Percentiles rank a stretch among this genome's conserved stretches.
Evolutionary conservation across 352 stramenopile species (phyloP).

Genomic region (Phytopythium litorale): DNA sequence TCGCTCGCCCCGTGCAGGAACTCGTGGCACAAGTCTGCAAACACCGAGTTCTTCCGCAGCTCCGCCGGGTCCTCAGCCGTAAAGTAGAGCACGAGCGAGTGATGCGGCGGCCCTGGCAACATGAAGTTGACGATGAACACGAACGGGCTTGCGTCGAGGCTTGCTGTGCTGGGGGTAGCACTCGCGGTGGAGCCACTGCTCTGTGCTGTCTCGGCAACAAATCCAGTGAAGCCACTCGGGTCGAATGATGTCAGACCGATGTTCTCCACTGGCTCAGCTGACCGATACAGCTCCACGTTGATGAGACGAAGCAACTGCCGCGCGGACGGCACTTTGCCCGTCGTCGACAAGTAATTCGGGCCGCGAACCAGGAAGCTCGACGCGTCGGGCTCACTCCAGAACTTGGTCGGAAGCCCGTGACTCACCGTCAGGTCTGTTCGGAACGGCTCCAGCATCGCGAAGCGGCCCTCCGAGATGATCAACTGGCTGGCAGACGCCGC

Average conservation of each 20-base stretch:
- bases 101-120: slow-evolving; percentile 56
- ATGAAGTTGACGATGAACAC: slow-evolving; percentile 85
- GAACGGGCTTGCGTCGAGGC: slow-evolving; percentile 33
- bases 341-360: slow-evolving; percentile 57
- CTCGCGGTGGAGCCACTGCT: background rate
- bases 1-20: slow-evolving; percentile 52
- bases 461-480: slow-evolving; percentile 59
- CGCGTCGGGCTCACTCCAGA: slow-evolving; percentile 77
- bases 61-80: slow-evolving; percentile 57
- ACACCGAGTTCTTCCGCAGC: slow-evolving; percentile 62
- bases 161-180: background rate
- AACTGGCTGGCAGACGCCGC: slow-evolving; percentile 30
- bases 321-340: slow-evolving; percentile 53
- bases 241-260: slow-evolving; percentile 73
- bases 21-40: slow-evolving; percentile 65
- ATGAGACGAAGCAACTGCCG: slow-evolving; percentile 62
- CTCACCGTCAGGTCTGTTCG: slow-evolving; percentile 57
- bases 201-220: slow-evolving; percentile 3
- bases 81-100: slow-evolving; percentile 81
- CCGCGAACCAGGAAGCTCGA: slow-evolving; percentile 62
- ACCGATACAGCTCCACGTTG: slow-evolving; percentile 64
- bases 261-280: slow-evolving; percentile 46
- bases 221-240: slow-evolving; percentile 21
- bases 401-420: slow-evolving; percentile 60
- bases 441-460: slow-evolving; percentile 55